These are phyloP conservation scores for Thalassiosira livingstoniorum DNA, from an alignment of 352 stramenopile species.

Conservation along the genomic window DNA sequence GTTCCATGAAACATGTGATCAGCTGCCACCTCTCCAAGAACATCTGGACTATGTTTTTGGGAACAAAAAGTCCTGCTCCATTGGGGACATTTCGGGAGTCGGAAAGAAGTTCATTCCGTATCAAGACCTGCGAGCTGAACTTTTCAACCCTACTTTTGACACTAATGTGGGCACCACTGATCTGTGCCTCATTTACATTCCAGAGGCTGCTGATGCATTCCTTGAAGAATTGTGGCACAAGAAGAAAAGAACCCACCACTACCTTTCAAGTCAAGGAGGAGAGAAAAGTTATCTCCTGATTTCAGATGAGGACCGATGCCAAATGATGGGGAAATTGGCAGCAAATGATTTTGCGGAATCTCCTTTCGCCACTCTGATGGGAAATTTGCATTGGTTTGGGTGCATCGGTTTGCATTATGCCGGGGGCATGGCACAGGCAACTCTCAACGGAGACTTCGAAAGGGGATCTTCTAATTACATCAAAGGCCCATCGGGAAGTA, in stretches of 20 bases:
- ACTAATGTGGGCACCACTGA: slow-evolving; percentile 1
- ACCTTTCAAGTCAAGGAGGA: slow-evolving; percentile 5
- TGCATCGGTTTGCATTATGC: slow-evolving; percentile 22
- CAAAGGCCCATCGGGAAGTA: not conserved
- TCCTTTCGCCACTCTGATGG: slow-evolving; percentile 17
- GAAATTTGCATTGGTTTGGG: slow-evolving; percentile 27
- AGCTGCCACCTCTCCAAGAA: not conserved
- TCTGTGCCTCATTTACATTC: not conserved
- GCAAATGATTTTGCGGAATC: slow-evolving; percentile 43
- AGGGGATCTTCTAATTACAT: not conserved
- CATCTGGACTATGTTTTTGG: not conserved
- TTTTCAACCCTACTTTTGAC: not conserved
- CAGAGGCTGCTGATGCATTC: slow-evolving; percentile 5
- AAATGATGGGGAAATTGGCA: slow-evolving; percentile 22
- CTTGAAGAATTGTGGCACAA: slow-evolving; percentile 19
- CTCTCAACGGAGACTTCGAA: slow-evolving; percentile 10
- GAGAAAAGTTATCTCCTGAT: not conserved
- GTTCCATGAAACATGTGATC: not conserved
- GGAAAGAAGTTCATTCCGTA: not conserved
- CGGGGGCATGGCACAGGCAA: slow-evolving; percentile 1
- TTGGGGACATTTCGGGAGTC: not conserved
- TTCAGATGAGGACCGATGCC: slow-evolving; percentile 7
- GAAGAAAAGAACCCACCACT: slow-evolving; percentile 33
- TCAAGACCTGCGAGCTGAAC: not conserved
- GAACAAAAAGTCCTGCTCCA: not conserved